Evolutionary conservation across 768 basidiomycete species (phyloP), one percentile per base, ranked within the genome.

Genomic region (Favolaschia claudopus): DNA sequence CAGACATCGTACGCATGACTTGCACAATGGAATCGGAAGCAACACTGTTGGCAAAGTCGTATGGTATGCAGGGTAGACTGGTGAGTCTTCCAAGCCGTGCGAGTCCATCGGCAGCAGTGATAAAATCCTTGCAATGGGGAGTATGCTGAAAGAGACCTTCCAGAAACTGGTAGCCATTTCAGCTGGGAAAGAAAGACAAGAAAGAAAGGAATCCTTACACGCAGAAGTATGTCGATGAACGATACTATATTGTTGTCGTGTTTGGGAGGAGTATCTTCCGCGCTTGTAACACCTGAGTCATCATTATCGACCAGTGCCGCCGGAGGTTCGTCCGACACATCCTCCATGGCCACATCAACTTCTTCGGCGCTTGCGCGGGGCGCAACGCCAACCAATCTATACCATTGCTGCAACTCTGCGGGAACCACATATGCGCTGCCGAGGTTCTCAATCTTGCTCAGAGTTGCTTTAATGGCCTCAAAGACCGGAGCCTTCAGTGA

Each of bases 111-210:
- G 88, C 81, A 59, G 83, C 80, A 43, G 82, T 77, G 58, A 97
- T 86, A 71, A 98, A 98, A 65, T 98, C 96, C 63, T 87, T 87
- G 79, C 92, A 92, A 72, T 98, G 93, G 22, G 88, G 86, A 2
- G 87, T 82, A 69, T 96, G 95, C 67, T 96, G 95, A 78, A 99
- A 96, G 37, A 99, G 82, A 7, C 97, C 96, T 72, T 96, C 94
- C 51, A 96, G 82, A 74, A 97, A 96, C 93, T 96, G 65, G 12
- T 28, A 47, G 34, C n/a, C n/a, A 58, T 31, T 40, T 40, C 47
- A 39, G 54, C 47, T 61, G 55, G 20, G 38, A 22, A 49, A 37
- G 19, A 38, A 37, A 8, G 60, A 20, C 24, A 31, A 53, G 54
- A 1, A 37, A 45, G 22, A 25, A 14, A 39, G n/a, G 31, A 32